These are phyloP conservation scores for Datura wrightii DNA, from an alignment of 257 asterid genomes.

Conservation along the genomic window DNA sequence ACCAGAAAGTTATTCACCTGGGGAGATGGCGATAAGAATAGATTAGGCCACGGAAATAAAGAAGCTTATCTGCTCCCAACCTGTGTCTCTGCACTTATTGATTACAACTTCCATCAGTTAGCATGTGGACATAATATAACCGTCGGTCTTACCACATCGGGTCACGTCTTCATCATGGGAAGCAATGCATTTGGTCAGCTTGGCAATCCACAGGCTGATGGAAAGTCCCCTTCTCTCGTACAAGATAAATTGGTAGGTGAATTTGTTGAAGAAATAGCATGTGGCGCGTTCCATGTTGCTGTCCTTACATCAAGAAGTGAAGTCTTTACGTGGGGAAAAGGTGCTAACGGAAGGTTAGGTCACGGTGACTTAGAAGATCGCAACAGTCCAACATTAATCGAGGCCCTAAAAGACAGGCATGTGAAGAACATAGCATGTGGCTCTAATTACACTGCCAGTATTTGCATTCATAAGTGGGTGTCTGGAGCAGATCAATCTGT, in stretches of 20 bases:
- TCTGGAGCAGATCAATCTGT: slow-evolving; percentile 90
- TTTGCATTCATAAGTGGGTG: slow-evolving; percentile 93
- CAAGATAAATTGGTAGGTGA: slow-evolving; percentile 90
- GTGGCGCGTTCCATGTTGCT: slow-evolving; percentile 80
- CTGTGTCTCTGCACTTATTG: slow-evolving; percentile 74
- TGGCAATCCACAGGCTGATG: slow-evolving; percentile 77
- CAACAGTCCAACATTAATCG: slow-evolving; percentile 70
- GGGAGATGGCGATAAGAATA: slow-evolving; percentile 91
- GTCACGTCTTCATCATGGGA: slow-evolving; percentile 88
- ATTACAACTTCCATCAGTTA: slow-evolving; percentile 80
- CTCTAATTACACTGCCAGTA: slow-evolving; percentile 74
- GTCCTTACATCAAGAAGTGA: slow-evolving; percentile 84
- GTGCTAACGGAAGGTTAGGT: slow-evolving; percentile 89
- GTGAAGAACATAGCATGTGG: slow-evolving; percentile 86
- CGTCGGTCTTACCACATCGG: slow-evolving; percentile 75
- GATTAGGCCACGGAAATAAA: slow-evolving; percentile 87
- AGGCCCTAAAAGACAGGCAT: slow-evolving; percentile 79
- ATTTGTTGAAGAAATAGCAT: slow-evolving; percentile 83
- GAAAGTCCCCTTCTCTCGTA: slow-evolving; percentile 72
- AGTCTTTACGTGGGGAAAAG: slow-evolving; percentile 88
- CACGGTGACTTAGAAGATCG: slow-evolving; percentile 83
- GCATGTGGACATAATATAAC: slow-evolving; percentile 82
- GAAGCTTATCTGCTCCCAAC: slow-evolving; percentile 76
- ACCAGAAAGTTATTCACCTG: slow-evolving; percentile 87
- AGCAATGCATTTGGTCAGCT: slow-evolving; percentile 72